A percentile compares a stretch with the other conserved stretches of the same genome.
These are phyloP conservation scores for Fusarium albosuccineum DNA, from an alignment of 2,329 filamentous ascomycete genomes.

Conservation along the genomic window DNA sequence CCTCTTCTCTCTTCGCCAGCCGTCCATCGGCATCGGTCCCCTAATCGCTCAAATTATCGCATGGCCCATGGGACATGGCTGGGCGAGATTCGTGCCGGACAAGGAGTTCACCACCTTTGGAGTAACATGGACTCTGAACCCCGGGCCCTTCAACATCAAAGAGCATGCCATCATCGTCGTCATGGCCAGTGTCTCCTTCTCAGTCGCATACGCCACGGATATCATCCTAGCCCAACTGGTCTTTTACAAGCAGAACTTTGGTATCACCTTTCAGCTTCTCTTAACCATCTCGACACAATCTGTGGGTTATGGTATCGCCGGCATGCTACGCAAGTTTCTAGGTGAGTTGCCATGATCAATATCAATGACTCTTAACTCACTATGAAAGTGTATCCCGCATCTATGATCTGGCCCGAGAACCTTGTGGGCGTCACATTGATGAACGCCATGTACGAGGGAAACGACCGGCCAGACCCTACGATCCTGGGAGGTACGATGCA, in stretches of 20 bases:
- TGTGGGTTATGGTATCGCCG: slow-evolving; percentile 76
- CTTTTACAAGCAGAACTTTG: slow-evolving; percentile 79
- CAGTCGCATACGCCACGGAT: slow-evolving; percentile 78
- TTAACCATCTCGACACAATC: slow-evolving; percentile 77
- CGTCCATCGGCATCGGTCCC: slow-evolving; percentile 71
- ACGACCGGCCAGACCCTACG: slow-evolving; percentile 62
- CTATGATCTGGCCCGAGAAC: slow-evolving; percentile 81
- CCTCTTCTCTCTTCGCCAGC: slow-evolving; percentile 72
- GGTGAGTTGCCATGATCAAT: slow-evolving; percentile 54
- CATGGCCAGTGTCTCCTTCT: slow-evolving; percentile 79
- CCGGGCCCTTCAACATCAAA: slow-evolving; percentile 78
- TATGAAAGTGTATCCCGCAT: slow-evolving; percentile 68
- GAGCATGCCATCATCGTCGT: slow-evolving; percentile 77
- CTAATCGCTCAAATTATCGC: slow-evolving; percentile 74
- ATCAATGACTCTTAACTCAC: slow-evolving; percentile 15
- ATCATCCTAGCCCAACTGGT: slow-evolving; percentile 78
- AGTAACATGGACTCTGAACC: slow-evolving; percentile 69
- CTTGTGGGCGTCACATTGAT: slow-evolving; percentile 76
- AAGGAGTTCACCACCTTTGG: slow-evolving; percentile 66
- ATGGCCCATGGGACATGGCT: slow-evolving; percentile 72
- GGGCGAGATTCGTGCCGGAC: slow-evolving; percentile 68
- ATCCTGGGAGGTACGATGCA: slow-evolving; percentile 74
- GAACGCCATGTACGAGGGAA: slow-evolving; percentile 78
- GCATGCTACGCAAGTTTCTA: slow-evolving; percentile 74
- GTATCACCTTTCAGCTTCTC: slow-evolving; percentile 74